These are phyloP conservation scores for Apophysomyces sp. DNA, from an alignment of 371 early-diverging fungal genomes.

Conservation along the genomic window DNA sequence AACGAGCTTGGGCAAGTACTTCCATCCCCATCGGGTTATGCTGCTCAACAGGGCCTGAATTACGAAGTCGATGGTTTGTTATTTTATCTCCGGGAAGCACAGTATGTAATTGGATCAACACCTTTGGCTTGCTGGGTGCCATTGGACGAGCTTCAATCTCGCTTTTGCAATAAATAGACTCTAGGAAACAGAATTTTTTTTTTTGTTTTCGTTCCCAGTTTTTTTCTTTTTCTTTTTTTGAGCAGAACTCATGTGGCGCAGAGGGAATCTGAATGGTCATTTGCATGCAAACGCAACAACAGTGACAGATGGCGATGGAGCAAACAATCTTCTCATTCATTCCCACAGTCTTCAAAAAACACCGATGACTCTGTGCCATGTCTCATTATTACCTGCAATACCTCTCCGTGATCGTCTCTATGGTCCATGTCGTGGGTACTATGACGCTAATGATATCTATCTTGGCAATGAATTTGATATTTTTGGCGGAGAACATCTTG, in stretches of 20 bases:
- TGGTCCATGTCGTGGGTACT: neutral
- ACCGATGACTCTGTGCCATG: neutral
- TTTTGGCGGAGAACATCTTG: neutral
- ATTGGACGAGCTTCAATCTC: conserved; percentile 25
- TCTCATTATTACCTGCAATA: neutral
- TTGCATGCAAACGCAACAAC: neutral
- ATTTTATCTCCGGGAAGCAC: conserved; percentile 57
- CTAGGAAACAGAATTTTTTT: neutral
- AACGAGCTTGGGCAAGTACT: conserved; percentile 15
- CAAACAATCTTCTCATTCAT: neutral
- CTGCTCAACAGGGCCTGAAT: conserved; percentile 24
- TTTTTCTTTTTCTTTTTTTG: neutral
- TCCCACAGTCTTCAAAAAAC: neutral
- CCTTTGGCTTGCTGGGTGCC: conserved; percentile 64
- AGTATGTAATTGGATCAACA: conserved; percentile 55
- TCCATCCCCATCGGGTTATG: conserved; percentile 20
- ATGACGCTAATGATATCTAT: neutral
- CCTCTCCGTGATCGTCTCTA: neutral
- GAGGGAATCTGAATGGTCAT: neutral
- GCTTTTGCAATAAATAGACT: neutral
- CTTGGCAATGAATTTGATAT: neutral
- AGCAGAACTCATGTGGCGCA: neutral
- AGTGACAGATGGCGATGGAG: neutral
- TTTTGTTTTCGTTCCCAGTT: neutral
- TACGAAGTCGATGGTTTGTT: conserved; percentile 54